Conservation (phyloP, 2,329 filamentous ascomycete species). For the Fusarium solani-melongenae region DNA sequence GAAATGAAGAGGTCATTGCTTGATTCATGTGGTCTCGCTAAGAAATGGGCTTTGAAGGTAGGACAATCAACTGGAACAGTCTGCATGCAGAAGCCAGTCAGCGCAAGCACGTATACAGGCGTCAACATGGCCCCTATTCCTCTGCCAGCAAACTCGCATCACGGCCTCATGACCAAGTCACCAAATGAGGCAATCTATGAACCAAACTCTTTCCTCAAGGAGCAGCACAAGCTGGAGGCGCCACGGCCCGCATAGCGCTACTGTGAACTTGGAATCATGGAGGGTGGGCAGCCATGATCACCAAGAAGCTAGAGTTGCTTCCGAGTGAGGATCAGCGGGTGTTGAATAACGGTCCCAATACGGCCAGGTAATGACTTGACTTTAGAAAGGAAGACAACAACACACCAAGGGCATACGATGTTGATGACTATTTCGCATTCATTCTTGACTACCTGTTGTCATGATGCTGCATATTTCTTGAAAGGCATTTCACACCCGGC, state of each 20-base stretch:
- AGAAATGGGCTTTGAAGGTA: not conserved
- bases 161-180: not conserved
- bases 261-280: constrained; percentile 20
- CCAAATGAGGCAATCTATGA: constrained; percentile 8
- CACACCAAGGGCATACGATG: not conserved
- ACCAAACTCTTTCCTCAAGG: not conserved
- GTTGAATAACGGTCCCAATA: not conserved
- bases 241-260: constrained; percentile 32
- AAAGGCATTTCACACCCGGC: not conserved
- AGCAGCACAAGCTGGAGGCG: constrained; percentile 13
- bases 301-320: not conserved
- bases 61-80: not conserved
- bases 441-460: not conserved
- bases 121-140: not conserved
- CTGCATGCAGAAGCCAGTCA: not conserved
- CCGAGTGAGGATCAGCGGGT: not conserved
- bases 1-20: constrained; percentile 28
- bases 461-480: not conserved
- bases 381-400: not conserved
- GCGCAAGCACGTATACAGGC: not conserved
- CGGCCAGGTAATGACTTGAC: not conserved
- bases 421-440: not conserved
- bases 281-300: constrained; percentile 11
- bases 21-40: not conserved
- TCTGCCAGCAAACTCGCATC: not conserved